phyloP scores from a whole-genome alignment of 2,329 filamentous ascomycete species.

The Westerdykella sp. region DNA sequence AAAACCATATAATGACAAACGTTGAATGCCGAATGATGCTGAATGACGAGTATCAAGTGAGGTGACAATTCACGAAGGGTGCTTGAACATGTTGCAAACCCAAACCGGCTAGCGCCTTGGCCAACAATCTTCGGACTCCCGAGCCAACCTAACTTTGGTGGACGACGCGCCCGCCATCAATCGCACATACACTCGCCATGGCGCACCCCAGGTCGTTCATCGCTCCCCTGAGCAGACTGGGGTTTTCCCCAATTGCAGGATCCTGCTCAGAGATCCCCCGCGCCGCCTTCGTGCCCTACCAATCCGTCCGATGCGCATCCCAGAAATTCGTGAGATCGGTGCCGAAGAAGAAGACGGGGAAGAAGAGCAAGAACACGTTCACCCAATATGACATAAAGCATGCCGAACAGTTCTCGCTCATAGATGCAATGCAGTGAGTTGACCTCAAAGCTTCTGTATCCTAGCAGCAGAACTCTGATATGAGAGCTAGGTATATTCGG shows the following conservation, averaged over 20 bases:
- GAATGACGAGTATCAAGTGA: too few relatives aligned
- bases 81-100: too few relatives aligned
- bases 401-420: slow-evolving; percentile 69
- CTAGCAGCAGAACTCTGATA: slow-evolving; percentile 2
- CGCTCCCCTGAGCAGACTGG: slow-evolving; percentile 29
- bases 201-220: slow-evolving; percentile 29
- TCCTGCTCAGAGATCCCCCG: slow-evolving; percentile 17
- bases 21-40: too few relatives aligned
- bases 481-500: slow-evolving; percentile 67
- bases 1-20: too few relatives aligned
- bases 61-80: too few relatives aligned
- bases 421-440: slow-evolving; percentile 83
- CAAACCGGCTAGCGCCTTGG: background rate
- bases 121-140: slow-evolving; percentile 11
- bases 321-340: slow-evolving; percentile 39
- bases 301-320: slow-evolving; percentile 37
- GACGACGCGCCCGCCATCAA: slow-evolving; percentile 5
- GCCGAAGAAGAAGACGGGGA: slow-evolving; percentile 39
- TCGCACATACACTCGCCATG: slow-evolving; percentile 20
- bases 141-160: slow-evolving; percentile 17
- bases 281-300: slow-evolving; percentile 24
- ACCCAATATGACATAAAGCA: slow-evolving; percentile 57
- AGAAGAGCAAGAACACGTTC: slow-evolving; percentile 62
- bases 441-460: background rate
- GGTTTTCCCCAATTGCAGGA: slow-evolving; percentile 14